Evolutionary conservation across 2,329 filamentous ascomycete genomes (phyloP).

Genomic region (Cladophialophora exuberans): DNA sequence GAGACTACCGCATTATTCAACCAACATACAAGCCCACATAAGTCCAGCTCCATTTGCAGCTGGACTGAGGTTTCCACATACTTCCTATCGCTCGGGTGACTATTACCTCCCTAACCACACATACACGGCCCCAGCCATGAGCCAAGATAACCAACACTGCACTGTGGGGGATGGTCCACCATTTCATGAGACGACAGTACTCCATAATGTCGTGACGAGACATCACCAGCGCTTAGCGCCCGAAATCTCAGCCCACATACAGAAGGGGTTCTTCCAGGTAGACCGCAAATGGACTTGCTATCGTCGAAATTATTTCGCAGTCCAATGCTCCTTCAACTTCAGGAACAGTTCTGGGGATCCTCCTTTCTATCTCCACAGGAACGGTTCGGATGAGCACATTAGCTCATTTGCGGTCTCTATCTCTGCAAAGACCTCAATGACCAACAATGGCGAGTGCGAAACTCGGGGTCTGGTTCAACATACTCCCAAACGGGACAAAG

Average conservation of each 20-base stretch:
- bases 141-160: conserved; percentile 28
- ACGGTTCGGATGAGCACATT: conserved; percentile 59
- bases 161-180: conserved; percentile 45
- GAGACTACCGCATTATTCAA: conserved; percentile 30
- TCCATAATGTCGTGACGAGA: conserved; percentile 42
- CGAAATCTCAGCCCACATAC: conserved; percentile 77
- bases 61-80: conserved; percentile 16
- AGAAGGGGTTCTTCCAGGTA: conserved; percentile 83
- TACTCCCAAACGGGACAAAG: conserved; percentile 88
- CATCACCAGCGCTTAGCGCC: conserved; percentile 60
- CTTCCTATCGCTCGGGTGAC: conserved; percentile 15
- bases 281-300: conserved; percentile 93
- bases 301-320: conserved; percentile 86
- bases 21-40: conserved; percentile 17
- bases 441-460: conserved; percentile 75
- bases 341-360: conserved; percentile 60
- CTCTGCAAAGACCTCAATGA: conserved; percentile 60
- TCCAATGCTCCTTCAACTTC: conserved; percentile 76
- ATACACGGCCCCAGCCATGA: conserved; percentile 24
- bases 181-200: conserved; percentile 44
- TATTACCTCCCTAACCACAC: conserved; percentile 36
- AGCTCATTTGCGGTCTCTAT: conserved; percentile 81
- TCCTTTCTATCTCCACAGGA: conserved; percentile 61
- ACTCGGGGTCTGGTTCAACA: conserved; percentile 84
- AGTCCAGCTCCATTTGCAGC: conserved; percentile 19